Conservation (phyloP, 768 basidiomycete species). For the Lepiota brunneoincarnata region DNA sequence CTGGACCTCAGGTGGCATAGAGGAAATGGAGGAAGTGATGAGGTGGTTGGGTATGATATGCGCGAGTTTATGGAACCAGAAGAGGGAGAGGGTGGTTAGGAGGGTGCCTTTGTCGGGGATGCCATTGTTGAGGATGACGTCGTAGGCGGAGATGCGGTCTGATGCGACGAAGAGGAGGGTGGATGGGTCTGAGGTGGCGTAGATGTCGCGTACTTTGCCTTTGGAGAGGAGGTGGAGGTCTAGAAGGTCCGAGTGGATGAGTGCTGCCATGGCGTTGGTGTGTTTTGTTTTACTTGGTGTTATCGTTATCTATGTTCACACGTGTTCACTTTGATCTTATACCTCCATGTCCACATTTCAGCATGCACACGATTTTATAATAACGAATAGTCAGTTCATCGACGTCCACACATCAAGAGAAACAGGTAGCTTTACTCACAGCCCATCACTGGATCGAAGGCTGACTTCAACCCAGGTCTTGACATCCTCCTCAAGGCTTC, state of each 20-base stretch:
- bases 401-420: too few species aligned
- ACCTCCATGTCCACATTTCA: too few species aligned
- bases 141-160: conserved; percentile 95
- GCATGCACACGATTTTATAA: too few species aligned
- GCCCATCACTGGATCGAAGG: too few species aligned
- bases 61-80: conserved; percentile 89
- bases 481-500: too few species aligned
- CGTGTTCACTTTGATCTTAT: too few species aligned
- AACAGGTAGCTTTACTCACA: too few species aligned
- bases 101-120: conserved; percentile 93
- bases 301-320: too few species aligned
- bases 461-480: too few species aligned
- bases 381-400: too few species aligned
- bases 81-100: conserved; percentile 85
- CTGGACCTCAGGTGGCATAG: conserved; percentile 80
- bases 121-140: conserved; percentile 91
- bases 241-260: conserved; percentile 57
- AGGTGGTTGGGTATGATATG: conserved; percentile 89
- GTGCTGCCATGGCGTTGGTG: conserved; percentile 25
- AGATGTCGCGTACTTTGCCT: conserved; percentile 98
- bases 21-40: conserved; percentile 68
- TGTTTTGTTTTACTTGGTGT: too few species aligned
- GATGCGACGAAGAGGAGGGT: conserved; percentile 90
- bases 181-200: conserved; percentile 66
- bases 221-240: conserved; percentile 70